Conservation (phyloP, 768 basidiomycete species). For the Daedaleopsis sinensis region DNA sequence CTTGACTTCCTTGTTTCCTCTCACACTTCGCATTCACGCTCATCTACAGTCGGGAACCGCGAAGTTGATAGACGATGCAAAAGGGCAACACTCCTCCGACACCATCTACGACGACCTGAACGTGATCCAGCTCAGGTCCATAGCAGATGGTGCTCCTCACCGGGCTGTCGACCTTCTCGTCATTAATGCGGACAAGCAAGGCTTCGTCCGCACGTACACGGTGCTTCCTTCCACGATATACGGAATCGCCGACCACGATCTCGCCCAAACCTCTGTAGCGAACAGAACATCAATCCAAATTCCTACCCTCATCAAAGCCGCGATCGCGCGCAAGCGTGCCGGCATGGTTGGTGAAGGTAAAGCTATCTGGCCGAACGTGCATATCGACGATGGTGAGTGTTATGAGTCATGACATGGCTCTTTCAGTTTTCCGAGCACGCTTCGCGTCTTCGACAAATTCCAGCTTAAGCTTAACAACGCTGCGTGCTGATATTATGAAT, state of each 20-base stretch:
- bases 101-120: slow-evolving; percentile 55
- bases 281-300: slow-evolving; percentile 58
- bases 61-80: slow-evolving; percentile 46
- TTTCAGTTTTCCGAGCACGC: too few relatives aligned
- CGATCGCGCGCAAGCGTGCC: slow-evolving; percentile 39
- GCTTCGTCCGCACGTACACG: slow-evolving; percentile 55
- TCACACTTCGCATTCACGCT: background rate
- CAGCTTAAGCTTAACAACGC: too few relatives aligned
- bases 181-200: slow-evolving; percentile 51
- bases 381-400: slow-evolving; percentile 53
- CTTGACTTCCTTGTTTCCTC: background rate
- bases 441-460: too few relatives aligned
- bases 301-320: slow-evolving; percentile 46
- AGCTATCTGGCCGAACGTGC: slow-evolving; percentile 63
- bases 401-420: too few relatives aligned
- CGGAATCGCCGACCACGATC: slow-evolving; percentile 49
- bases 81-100: slow-evolving; percentile 42
- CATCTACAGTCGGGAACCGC: slow-evolving; percentile 32
- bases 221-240: slow-evolving; percentile 62
- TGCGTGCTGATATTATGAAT: too few relatives aligned
- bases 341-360: slow-evolving; percentile 60
- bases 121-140: slow-evolving; percentile 45
- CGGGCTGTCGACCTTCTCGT: slow-evolving; percentile 52
- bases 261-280: slow-evolving; percentile 54
- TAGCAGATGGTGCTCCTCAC: slow-evolving; percentile 50